Evolutionary conservation across 192 early-diverging fungal species (phyloP).

Genomic region (Rhizophagus clarus): DNA sequence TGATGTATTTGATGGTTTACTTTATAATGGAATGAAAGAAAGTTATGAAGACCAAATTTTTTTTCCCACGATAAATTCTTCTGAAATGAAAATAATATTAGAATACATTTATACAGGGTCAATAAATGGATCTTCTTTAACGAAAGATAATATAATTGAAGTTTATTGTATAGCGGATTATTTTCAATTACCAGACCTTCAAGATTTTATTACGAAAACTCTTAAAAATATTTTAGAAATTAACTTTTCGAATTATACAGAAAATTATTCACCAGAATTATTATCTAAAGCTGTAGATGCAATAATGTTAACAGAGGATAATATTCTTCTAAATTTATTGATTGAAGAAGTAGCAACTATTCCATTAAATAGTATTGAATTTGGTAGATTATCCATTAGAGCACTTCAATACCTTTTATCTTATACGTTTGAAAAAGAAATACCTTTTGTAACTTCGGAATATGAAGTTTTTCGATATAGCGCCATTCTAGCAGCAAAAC

Average conservation of each 20-base stretch:
- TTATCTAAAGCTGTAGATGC: neutral
- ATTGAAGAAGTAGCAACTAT: neutral
- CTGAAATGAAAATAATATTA: constrained; percentile 11
- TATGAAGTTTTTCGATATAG: constrained; percentile 26
- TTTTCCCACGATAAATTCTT: neutral
- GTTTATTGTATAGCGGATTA: neutral
- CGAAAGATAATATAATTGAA: neutral
- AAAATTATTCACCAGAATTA: neutral
- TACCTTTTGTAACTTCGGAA: neutral
- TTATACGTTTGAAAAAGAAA: neutral
- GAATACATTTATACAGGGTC: constrained; percentile 20
- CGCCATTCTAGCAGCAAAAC: neutral
- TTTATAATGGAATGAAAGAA: constrained; percentile 17
- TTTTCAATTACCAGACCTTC: neutral
- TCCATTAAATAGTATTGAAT: neutral
- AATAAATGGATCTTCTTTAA: neutral
- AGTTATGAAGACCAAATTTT: neutral
- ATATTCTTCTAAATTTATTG: constrained; percentile 10
- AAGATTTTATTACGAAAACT: neutral
- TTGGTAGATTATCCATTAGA: neutral
- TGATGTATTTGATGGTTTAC: constrained; percentile 15
- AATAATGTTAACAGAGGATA: neutral
- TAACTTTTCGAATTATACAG: neutral
- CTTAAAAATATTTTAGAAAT: neutral
- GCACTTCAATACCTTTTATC: neutral